Percentiles rank a stretch among this genome's conserved stretches.
These are phyloP conservation scores for Berkeleyomyces rouxiae DNA, from an alignment of 2,329 filamentous ascomycete species.

Conservation along the genomic window DNA sequence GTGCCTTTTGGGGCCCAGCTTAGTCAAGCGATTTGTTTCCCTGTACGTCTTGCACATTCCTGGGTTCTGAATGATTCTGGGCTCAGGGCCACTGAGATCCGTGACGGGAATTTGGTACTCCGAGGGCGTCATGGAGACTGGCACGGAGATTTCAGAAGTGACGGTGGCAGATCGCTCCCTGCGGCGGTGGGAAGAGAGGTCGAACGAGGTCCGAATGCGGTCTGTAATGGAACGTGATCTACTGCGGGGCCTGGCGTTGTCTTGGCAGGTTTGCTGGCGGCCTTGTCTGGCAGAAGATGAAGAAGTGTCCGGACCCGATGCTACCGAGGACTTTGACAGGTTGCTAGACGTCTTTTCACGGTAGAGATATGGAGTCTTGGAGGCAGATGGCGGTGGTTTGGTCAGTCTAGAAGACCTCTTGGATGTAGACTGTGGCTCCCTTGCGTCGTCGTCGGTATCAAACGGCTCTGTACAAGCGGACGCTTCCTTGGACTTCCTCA, in stretches of 20 bases:
- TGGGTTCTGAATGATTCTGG: conserved; percentile 11
- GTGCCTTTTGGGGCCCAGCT: not conserved
- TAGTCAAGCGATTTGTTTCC: conserved; percentile 4
- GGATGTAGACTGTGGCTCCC: not conserved
- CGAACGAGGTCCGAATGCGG: conserved; percentile 10
- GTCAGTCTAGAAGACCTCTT: conserved; percentile 1
- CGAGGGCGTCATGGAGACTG: conserved; percentile 4
- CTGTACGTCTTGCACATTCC: conserved; percentile 8
- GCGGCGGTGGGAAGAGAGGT: conserved; percentile 5
- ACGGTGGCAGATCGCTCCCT: conserved; percentile 2
- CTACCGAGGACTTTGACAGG: not conserved
- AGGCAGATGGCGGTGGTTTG: conserved; percentile 13
- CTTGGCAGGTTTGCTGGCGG: not conserved
- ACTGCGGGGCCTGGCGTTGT: conserved; percentile 3
- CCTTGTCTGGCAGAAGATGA: not conserved
- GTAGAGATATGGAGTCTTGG: conserved; percentile 11
- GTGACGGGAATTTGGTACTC: conserved; percentile 11
- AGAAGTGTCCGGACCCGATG: not conserved
- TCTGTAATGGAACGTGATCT: conserved; percentile 10
- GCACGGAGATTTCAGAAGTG: conserved; percentile 7
- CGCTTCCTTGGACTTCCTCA: not conserved
- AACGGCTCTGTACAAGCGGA: not conserved
- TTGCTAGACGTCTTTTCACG: not conserved
- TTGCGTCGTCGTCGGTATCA: not conserved
- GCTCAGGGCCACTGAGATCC: conserved; percentile 10